Evolutionary conservation across 2,329 filamentous ascomycete genomes (phyloP), one percentile per base, ranked within the genome.

Genomic region (Aurifilum marmelostoma): DNA sequence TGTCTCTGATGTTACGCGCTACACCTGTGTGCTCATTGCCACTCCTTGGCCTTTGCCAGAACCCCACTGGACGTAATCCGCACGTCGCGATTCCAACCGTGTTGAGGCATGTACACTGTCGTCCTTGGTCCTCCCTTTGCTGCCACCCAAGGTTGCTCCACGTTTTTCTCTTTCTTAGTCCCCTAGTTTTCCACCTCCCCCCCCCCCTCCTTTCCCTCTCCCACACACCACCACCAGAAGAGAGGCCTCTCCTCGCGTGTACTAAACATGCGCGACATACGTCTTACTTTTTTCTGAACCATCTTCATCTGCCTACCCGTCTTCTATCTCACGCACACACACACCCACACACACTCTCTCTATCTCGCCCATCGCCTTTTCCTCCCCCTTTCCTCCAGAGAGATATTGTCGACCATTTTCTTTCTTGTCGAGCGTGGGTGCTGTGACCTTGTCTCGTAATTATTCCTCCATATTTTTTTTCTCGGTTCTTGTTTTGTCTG

Each of bases 281-380:
- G 70, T 71, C 70, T 71, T 70, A 70, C 70, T 71, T 70, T 71
- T 70, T 70, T 71, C 67, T 70, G 67, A 71, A 67, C 68, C 65
- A 67, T 67, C 65, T 66, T 59, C 59, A 62, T 41, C 68, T 63
- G 9, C 21, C 58, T 65, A 63, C 68, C 65, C 68, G 62, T 66
- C 8, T 63, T 63, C 56, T 60, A 64, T n/a, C n/a, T n/a, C n/a
- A n/a, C n/a, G n/a, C n/a, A n/a, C n/a, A n/a, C n/a, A n/a, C n/a
- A n/a, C n/a, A n/a, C n/a, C n/a, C n/a, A n/a, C n/a, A n/a, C n/a
- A n/a, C n/a, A 60, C 14, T 32, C 65, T 65, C 65, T 66, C 63
- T 47, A 43, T 69, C 59, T 39, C 63, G 37, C 50, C 62, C 64
- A 39, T 34, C 21, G 6, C 43, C 8, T 47, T 47, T n/a, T 47